Evolutionary conservation across 1,284 basidiomycete species (phyloP), one percentile per base, ranked within the genome.

Genomic region (Leccinum pachyderme): DNA sequence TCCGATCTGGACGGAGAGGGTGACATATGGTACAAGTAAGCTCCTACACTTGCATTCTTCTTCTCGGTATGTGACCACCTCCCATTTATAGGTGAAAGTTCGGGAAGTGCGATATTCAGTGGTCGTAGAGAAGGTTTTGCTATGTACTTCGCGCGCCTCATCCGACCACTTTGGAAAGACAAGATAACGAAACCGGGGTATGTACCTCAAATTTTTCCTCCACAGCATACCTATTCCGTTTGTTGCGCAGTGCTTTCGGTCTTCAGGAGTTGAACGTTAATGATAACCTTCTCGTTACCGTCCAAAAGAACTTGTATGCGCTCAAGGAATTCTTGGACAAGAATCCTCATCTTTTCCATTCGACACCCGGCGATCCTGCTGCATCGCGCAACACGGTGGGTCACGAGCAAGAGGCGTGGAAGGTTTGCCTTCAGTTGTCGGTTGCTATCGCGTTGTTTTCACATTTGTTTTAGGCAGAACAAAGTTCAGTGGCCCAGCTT

Each of bases 111-210:
- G 22, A 81, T 84, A 49, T 95, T 91, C 71, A 95, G 93, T 63
- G 90, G 93, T 37, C 82, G 94, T 50, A 84, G 95, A 62, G 93
- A 98, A 72, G 96, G 93, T 1, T 78, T 98, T 39, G 90, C 89
- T 0, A 73, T 96, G 32, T 95, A 94, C 69, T 84, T 98, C 63
- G 85, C 93, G 4, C 82, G 96, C 51, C 77, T 96, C 27, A 75
- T 98, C 15, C 78, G 93, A 39, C 90, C 93, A 1, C 80, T 98
- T 58, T 98, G 96, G 95, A 89, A 87, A 63, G 77, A 81, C 52
- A 91, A 87, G 63, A 74, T 98, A 54, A 89, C 86, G 5, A 77
- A 76, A 53, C 65, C 77, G 32, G 76, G 81, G 89, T 90, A 66
- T 53, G 75, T 69, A 13, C 32, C 47, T 27, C 28, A 22, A 22